Base-by-base conservation (phyloP, 805 yeast species). In the Candida parachauliodes region DNA sequence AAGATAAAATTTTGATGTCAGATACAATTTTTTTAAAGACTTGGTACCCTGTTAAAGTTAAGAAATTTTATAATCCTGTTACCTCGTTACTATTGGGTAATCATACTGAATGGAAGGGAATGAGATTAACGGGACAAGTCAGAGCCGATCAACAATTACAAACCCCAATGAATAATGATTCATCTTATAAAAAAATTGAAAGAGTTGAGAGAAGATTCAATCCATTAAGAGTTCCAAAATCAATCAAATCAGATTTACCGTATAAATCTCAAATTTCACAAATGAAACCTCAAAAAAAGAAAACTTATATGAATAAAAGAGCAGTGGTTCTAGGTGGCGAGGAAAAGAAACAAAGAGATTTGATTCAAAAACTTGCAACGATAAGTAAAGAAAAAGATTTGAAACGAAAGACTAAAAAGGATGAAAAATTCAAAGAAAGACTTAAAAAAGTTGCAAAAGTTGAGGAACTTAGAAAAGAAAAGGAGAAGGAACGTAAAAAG, bases 21-120 rank as follows among this genome's bases (percentile, higher is more conserved):
- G 98, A 93, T 61, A 83, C 87, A 38, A 76, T 93, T 11, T 81
- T 91, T 51, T 67, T 93, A 57, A 81, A 95, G 57, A 89, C 98
- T 3, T 93, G 98, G 98, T 89, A 88, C 58, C 98, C 98, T 2
- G 94, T 93, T 26, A 80, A 76, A 47, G 85, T 93, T 11, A 83
- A 91, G 60, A 80, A 80, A 59, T 93, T 88, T 63, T 94, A 91
- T 63, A 94, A 93, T 56, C 98, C 98, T 1, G 98, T 93, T 15
- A 85, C 97, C 0, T 93, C 98, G 1, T 69, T 91, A 55, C 70
- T 94, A 51, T 62, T 89, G 41, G 56, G 68, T 24, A 77, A 88
- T 48, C 93, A 93, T 64, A 69, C 73, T 22, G 86, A 86, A 52
- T 93, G 99, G 99, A 77, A 77, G 53, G 99, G 99, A 45, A 88